A percentile compares a stretch with the other conserved stretches of the same genome.
Conservation (phyloP, 73 alveolate species). For the Stentor coeruleus region DNA sequence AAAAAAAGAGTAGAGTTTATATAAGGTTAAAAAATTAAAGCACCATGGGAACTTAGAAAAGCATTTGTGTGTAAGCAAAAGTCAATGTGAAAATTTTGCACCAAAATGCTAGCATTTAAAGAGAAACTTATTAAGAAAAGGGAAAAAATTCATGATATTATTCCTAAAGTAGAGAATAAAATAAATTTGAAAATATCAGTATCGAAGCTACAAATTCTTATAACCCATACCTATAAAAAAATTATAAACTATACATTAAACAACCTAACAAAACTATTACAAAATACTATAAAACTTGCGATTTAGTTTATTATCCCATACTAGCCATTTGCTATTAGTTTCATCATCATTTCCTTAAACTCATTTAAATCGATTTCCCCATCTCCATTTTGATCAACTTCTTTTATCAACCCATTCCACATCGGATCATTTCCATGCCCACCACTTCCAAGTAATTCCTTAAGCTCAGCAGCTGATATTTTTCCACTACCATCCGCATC, state of each 20-base stretch:
- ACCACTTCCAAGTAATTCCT: neutral
- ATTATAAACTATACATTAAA: neutral
- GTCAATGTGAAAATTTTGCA: too few species aligned
- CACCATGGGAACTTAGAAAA: too few species aligned
- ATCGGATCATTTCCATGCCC: neutral
- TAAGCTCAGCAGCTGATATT: slow-evolving; percentile 24
- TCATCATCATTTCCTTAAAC: neutral
- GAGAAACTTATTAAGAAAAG: too few species aligned
- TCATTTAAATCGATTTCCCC: neutral
- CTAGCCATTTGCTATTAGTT: too few species aligned
- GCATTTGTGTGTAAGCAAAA: too few species aligned
- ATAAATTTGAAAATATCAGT: too few species aligned
- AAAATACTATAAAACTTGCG: neutral
- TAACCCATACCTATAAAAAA: neutral
- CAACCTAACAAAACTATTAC: neutral
- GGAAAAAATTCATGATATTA: neutral
- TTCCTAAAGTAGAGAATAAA: neutral
- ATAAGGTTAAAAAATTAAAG: too few species aligned
- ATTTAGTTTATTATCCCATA: neutral
- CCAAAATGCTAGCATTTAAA: too few species aligned
- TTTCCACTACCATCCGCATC: slow-evolving; percentile 33
- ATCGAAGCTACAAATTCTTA: neutral
- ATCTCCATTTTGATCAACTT: neutral
- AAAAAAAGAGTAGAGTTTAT: too few species aligned
- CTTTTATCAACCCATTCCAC: neutral